These are phyloP conservation scores for Penicillium decumbens DNA, from an alignment of 2,329 filamentous ascomycete species.

Conservation along the genomic window DNA sequence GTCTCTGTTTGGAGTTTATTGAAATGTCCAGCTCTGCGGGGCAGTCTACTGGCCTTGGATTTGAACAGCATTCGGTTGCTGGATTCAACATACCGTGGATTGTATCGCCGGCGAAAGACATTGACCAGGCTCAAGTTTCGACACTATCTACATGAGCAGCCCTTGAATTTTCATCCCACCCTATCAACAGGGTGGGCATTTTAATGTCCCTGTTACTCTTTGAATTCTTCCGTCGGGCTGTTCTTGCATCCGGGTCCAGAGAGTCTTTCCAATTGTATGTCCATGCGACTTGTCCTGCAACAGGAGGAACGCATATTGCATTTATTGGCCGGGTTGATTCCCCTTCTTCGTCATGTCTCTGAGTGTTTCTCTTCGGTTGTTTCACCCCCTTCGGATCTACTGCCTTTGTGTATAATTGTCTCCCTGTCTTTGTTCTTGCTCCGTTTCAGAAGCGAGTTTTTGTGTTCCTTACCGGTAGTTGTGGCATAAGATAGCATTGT, in stretches of 20 bases:
- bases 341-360: constrained; percentile 8
- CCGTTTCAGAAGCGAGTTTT: constrained; percentile 24
- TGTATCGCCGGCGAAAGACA: not conserved
- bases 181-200: not conserved
- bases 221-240: constrained; percentile 1
- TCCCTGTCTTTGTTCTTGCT: constrained; percentile 20
- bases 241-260: constrained; percentile 4
- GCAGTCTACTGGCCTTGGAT: not conserved
- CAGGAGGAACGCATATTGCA: constrained; percentile 19
- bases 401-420: constrained; percentile 27
- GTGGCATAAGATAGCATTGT: constrained; percentile 26
- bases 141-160: not conserved
- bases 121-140: not conserved
- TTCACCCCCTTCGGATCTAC: constrained; percentile 20
- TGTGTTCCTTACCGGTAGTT: constrained; percentile 18
- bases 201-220: constrained; percentile 5
- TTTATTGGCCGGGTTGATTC: constrained; percentile 19
- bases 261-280: constrained; percentile 6
- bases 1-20: not conserved
- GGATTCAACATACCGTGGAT: not conserved
- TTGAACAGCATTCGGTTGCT: not conserved
- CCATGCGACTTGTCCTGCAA: constrained; percentile 4
- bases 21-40: not conserved
- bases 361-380: constrained; percentile 13
- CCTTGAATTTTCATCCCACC: not conserved